Evolutionary conservation across 345 rosid species (phyloP), one percentile per base, ranked within the genome.

Genomic region (Lepidium didymum): DNA sequence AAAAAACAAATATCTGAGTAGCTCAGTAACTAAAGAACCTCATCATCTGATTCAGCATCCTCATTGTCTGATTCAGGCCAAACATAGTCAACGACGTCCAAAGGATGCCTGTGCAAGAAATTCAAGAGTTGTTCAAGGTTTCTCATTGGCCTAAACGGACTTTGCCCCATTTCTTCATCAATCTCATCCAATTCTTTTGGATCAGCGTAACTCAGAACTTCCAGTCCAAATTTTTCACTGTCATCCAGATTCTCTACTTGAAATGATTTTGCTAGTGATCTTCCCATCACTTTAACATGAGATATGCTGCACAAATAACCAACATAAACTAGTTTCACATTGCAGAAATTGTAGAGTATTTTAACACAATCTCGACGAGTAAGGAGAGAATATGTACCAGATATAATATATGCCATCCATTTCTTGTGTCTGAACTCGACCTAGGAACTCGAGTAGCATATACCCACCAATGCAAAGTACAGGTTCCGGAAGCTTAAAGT

Each of bases 401-500:
- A 91, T 84, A 50, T 95, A 95, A 81, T 81, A 95, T 64, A 81
- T 75, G 73, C 79, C 84, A 74, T 95, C 97, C 79, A 80, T 85
- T 38, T 82, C 87, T 76, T 91, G 93, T 62, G 70, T 89, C 87
- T 95, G 97, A 70, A 87, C 84, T 65, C 99, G 86, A 57, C 96
- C 96, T 68, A 86, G 74, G 62, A 95, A 85, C 86, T 91, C 92
- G 54, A 95, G 69, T 76, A 81, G 83, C 80, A 95, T 57, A 64
- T 81, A 75, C 40, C 97, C 96, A 62, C 96, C 97, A 42, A 95
- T 62, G 75, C 97, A 95, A 42, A 95, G 70, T 74, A 84, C 83
- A 0, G 96, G 96, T 67, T 95, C 88, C n/a, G 96, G 92, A 77
- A 95, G 86, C 88, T 72, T 75, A 76, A 89, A 95, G 8, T 38